Evolutionary conservation across 192 early-diverging fungal genomes (phyloP), one percentile per base, ranked within the genome.

Genomic region (Glomus cerebriforme): DNA sequence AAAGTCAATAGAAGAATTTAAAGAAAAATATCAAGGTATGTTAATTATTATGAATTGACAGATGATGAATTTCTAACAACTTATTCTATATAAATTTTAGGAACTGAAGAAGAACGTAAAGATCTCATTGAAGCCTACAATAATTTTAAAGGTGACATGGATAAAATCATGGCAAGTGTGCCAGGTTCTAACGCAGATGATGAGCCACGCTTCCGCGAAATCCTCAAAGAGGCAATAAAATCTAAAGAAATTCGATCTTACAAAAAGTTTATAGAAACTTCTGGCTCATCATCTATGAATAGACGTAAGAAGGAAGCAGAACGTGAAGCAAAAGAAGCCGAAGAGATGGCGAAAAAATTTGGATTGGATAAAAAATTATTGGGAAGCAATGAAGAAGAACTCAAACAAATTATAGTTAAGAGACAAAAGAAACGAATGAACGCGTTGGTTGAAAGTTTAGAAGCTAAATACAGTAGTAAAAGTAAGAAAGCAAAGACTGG

Each of bases 1-100:
- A 12, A 81, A 89, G n/a, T 91, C 90, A 8, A 95, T 96, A 78
- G 91, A 88, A 29, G 90, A 92, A 79, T 94, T 93, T 84, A 82
- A 87, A 5, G 82, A 84, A 45, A 85, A 84, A 29, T 97, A 97
- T 85, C 88, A 90, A 82, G 86, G 90, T 91, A 58, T 10, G 47
- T 73, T 47, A n/a, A 6, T 49, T 43, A 47, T 49, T 17, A 9
- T 47, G 19, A 47, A 47, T 31, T 19, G 19, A 0, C 10, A 34
- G 45, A 24, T 26, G 12, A 3, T 54, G 7, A 0, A 13, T 29
- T 22, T 27, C 17, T 72, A 72, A 27, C n/a, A n/a, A n/a, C n/a
- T 7, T 49, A 17, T 54, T 29, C 60, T 75, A n/a, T 3, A 19
- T 75, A 60, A 37, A 7, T 24, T 17, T 29, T 77, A 91, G 89